Evolutionary conservation across 352 stramenopile genomes (phyloP).

Genomic region (Phytopythium kandeliae): DNA sequence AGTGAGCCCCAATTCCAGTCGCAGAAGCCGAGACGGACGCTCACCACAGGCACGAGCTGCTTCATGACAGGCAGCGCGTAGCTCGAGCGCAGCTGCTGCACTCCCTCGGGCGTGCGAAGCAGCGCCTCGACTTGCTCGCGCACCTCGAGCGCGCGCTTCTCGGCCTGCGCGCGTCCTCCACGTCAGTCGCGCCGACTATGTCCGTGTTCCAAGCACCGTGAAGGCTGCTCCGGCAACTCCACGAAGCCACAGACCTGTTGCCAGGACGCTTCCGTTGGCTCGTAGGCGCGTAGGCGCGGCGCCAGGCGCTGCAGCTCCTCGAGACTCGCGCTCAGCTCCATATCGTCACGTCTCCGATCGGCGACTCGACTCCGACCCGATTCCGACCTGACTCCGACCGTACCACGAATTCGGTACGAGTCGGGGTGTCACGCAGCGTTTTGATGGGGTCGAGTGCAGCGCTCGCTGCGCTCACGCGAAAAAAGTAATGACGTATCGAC

Average conservation of each 20-base stretch:
- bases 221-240: too few relatives aligned
- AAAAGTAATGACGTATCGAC: too few relatives aligned
- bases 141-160: constrained; percentile 36
- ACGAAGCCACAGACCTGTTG: too few relatives aligned
- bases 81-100: constrained; percentile 52
- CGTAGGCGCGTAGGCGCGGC: constrained; percentile 53
- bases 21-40: not conserved
- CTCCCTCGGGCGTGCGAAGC: constrained; percentile 43
- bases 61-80: constrained; percentile 54
- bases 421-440: too few relatives aligned
- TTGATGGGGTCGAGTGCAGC: too few relatives aligned
- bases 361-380: too few relatives aligned
- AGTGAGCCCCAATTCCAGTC: not conserved
- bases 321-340: constrained; percentile 2
- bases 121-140: constrained; percentile 48
- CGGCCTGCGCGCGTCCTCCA: too few relatives aligned
- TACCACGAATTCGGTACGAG: too few relatives aligned
- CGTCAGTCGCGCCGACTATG: not conserved
- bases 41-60: constrained; percentile 53
- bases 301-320: constrained; percentile 45
- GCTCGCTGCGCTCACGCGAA: too few relatives aligned
- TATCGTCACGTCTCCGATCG: too few relatives aligned
- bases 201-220: too few relatives aligned
- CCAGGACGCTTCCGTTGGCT: constrained; percentile 44
- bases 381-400: too few relatives aligned